phyloP scores from a whole-genome alignment of 2,329 filamentous ascomycete species.

The Colletotrichum camelliae region DNA sequence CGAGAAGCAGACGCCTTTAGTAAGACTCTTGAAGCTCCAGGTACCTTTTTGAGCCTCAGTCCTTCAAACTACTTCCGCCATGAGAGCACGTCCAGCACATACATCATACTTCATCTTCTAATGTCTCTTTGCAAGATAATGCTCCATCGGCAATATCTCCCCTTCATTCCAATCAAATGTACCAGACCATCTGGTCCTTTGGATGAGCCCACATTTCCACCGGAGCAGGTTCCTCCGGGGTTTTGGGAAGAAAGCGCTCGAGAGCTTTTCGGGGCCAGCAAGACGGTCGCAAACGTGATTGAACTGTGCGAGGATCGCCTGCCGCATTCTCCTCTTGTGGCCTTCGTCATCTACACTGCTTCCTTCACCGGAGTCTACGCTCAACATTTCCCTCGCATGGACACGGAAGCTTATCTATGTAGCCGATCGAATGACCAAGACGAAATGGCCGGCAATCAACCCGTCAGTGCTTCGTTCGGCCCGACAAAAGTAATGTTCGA shows the following conservation, averaged over 20 bases:
- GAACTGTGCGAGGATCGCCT: constrained; percentile 65
- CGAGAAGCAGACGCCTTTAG: constrained; percentile 54
- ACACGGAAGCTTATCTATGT: constrained; percentile 58
- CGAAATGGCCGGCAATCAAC: neutral
- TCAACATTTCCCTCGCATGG: constrained; percentile 72
- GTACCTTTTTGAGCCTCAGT: constrained; percentile 42
- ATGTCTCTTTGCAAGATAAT: constrained; percentile 70
- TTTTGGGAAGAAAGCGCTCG: constrained; percentile 70
- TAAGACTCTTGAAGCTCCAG: constrained; percentile 47
- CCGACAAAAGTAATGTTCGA: neutral
- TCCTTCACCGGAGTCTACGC: constrained; percentile 71
- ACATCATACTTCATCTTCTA: constrained; percentile 70
- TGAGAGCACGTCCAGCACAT: constrained; percentile 68
- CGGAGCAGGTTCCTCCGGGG: constrained; percentile 49
- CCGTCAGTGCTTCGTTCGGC: neutral
- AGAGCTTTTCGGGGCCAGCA: constrained; percentile 65
- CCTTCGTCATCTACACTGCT: constrained; percentile 71
- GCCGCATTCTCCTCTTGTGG: constrained; percentile 70
- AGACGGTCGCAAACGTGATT: constrained; percentile 69
- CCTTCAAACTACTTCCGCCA: constrained; percentile 68
- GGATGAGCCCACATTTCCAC: constrained; percentile 60
- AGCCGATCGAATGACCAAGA: constrained; percentile 36
- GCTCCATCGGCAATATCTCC: constrained; percentile 71
- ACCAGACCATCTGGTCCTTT: constrained; percentile 56
- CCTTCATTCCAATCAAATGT: constrained; percentile 66